Evolutionary conservation across 345 rosid species (phyloP).

Genomic region (Gossypium bickii): DNA sequence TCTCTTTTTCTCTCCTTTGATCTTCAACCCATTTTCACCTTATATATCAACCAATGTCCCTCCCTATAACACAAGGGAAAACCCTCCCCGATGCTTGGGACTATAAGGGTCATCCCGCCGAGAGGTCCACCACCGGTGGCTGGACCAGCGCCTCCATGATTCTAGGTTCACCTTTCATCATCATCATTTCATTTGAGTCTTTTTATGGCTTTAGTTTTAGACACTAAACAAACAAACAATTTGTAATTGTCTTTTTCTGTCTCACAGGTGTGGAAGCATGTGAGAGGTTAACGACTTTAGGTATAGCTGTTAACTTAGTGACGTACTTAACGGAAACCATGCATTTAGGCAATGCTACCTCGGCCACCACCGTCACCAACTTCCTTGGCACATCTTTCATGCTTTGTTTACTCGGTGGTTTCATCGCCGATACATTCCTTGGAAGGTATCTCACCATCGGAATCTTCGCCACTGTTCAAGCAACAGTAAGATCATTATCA

Average conservation of each 20-base stretch:
- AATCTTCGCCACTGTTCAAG: slow-evolving; percentile 79
- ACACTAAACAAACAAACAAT: background rate
- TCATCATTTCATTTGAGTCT: background rate
- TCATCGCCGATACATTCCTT: slow-evolving; percentile 86
- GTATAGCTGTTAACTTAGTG: slow-evolving; percentile 90
- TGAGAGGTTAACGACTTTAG: slow-evolving; percentile 91
- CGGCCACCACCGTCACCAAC: slow-evolving; percentile 88
- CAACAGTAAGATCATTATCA: slow-evolving; percentile 41
- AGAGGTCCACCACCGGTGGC: slow-evolving; percentile 65
- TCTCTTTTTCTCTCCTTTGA: background rate
- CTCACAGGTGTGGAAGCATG: slow-evolving; percentile 67
- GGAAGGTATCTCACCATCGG: slow-evolving; percentile 94
- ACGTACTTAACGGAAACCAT: slow-evolving; percentile 85
- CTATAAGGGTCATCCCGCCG: slow-evolving; percentile 79
- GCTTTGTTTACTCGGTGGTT: slow-evolving; percentile 93
- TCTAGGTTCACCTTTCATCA: slow-evolving; percentile 39
- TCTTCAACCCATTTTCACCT: background rate
- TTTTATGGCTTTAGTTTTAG: background rate
- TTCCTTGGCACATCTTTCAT: slow-evolving; percentile 95
- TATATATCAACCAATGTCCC: slow-evolving; percentile 27
- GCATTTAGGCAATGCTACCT: slow-evolving; percentile 83
- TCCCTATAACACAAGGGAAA: slow-evolving; percentile 48
- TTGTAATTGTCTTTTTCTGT: background rate
- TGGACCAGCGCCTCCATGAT: slow-evolving; percentile 94
- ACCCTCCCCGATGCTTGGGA: slow-evolving; percentile 87